Conservation (phyloP, 257 asterid genomes). For the Cinchona pubescens region DNA sequence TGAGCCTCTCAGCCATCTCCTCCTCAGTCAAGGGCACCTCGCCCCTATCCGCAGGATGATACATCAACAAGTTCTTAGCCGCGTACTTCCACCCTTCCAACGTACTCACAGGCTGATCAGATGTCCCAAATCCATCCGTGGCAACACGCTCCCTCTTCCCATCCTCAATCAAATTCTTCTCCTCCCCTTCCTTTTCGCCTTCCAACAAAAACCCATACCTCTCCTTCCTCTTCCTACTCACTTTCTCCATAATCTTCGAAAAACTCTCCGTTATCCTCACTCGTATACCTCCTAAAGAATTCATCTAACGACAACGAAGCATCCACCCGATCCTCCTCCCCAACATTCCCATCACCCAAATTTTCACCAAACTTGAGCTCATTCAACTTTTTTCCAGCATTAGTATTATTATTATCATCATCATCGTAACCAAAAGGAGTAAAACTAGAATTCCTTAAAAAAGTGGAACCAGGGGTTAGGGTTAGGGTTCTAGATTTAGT, state of each 20-base stretch:
- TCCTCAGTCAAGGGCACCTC: slow-evolving; percentile 70
- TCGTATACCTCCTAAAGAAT: slow-evolving; percentile 76
- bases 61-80: slow-evolving; percentile 80
- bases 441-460: slow-evolving; percentile 57
- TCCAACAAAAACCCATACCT: slow-evolving; percentile 73
- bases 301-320: slow-evolving; percentile 59
- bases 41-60: slow-evolving; percentile 89
- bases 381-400: too few species aligned
- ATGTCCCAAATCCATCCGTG: slow-evolving; percentile 90
- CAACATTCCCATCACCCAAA: slow-evolving; percentile 25
- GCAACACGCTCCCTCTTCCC: slow-evolving; percentile 48
- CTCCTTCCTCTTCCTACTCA: slow-evolving; percentile 67
- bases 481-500: slow-evolving; percentile 37
- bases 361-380: not conserved
- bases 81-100: slow-evolving; percentile 88
- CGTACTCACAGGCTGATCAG: slow-evolving; percentile 72
- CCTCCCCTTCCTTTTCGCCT: slow-evolving; percentile 37
- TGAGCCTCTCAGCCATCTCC: slow-evolving; percentile 68
- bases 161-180: slow-evolving; percentile 49
- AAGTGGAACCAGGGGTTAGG: slow-evolving; percentile 68
- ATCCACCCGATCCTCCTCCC: slow-evolving; percentile 33
- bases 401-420: not conserved
- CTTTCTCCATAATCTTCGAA: slow-evolving; percentile 61
- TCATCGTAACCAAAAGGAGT: slow-evolving; percentile 48
- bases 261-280: slow-evolving; percentile 98